Evolutionary conservation across 2,329 filamentous ascomycete species (phyloP), one percentile per base, ranked within the genome.

Genomic region (Beauveria scarabaeidicola): DNA sequence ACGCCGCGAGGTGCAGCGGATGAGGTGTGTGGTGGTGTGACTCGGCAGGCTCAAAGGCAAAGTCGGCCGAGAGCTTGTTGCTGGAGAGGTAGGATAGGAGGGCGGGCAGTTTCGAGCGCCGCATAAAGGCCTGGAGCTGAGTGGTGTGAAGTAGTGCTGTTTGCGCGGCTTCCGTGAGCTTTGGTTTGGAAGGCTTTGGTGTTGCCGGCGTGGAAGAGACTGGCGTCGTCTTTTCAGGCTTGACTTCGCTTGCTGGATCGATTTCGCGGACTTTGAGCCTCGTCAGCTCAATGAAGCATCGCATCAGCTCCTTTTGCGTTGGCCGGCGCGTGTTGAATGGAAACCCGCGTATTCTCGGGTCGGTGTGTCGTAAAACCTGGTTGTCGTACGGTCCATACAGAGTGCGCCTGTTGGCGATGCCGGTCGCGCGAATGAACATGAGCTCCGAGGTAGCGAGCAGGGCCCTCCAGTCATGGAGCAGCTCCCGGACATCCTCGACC

Each of bases 221-320:
- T 67, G 69, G 61, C 15, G 63, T 41, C 1, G 65, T 58, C 17
- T 80, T 73, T 6, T 75, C 67, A 43, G 74, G 73, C 65, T 76
- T 80, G 38, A 72, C 70, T 61, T 80, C 78, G 13, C 85, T 80
- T 3, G 78, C 81, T 63, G 91, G 88, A 61, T 90, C 82, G 29
- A 97, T 82, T 63, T 89, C 87, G 52, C 84, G 85, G 51, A 96
- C 81, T 73, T 99, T 97, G 17, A 97, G 81, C 17, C 94, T 81
- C 0, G 94, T 99, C 36, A 99, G 81, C 75, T 99, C 94, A 63
- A 96, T 89, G 67, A 97, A 99, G 1, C 89, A 89, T 43, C 93
- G 85, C 88, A 97, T 94, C 0, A 99, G 84, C 72, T 99, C 94
- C 52, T 88, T 90, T 69, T 97, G 92, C 0, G 94, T 99, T 0